A percentile compares a stretch with the other conserved stretches of the same genome.
Evolutionary conservation across 805 yeast genomes (phyloP).

Genomic region (Saccharomyces mikatae): DNA sequence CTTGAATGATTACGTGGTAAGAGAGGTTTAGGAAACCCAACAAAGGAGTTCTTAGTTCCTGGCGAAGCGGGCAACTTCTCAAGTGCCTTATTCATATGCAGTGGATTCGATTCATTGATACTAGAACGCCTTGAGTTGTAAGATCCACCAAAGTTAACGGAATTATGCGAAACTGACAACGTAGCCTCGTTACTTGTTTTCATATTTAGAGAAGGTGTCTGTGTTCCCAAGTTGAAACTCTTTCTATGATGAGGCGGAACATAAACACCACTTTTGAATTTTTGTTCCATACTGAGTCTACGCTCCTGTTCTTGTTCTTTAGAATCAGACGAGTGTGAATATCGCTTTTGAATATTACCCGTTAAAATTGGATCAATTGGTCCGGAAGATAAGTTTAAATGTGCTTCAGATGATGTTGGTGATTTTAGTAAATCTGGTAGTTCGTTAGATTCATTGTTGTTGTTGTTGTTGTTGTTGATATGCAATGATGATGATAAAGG

Average conservation of each 20-base stretch:
- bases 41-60: background rate
- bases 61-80: background rate
- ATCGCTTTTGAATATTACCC: background rate
- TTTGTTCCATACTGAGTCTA: constrained; percentile 8
- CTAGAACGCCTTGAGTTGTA: constrained; percentile 8
- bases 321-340: background rate
- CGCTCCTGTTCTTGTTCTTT: background rate
- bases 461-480: background rate
- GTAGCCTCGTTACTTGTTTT: constrained; percentile 18
- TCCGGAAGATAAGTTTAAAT: background rate
- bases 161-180: constrained; percentile 17
- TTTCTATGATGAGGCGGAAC: constrained; percentile 51
- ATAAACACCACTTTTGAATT: constrained; percentile 30
- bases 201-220: background rate
- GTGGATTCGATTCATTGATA: background rate
- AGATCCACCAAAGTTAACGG: constrained; percentile 13
- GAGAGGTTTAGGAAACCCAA: constrained; percentile 6
- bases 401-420: constrained; percentile 10
- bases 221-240: constrained; percentile 12
- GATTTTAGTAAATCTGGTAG: constrained; percentile 29
- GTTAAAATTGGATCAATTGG: background rate
- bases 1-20: constrained; percentile 15
- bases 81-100: background rate
- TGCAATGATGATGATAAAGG: background rate
- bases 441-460: constrained; percentile 5